A percentile compares a stretch with the other conserved stretches of the same genome.
These are phyloP conservation scores for Effrenium voratum DNA, from an alignment of 73 alveolate species.

Conservation along the genomic window DNA sequence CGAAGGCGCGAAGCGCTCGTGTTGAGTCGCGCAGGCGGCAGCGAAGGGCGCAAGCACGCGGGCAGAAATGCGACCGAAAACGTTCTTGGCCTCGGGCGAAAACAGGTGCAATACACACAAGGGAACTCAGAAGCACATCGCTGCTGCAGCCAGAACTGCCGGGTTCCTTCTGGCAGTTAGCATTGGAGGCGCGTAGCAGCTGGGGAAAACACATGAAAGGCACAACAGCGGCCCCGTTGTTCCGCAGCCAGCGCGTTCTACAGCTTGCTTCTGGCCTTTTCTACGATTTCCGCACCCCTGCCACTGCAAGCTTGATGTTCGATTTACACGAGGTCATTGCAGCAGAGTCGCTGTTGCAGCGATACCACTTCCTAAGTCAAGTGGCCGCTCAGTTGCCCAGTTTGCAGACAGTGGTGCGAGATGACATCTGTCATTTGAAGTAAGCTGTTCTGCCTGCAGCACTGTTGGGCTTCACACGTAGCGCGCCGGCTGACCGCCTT, in stretches of 20 bases:
- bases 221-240: too few relatives aligned
- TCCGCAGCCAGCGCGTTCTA: too few relatives aligned
- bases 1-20: too few relatives aligned
- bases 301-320: neutral
- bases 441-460: neutral
- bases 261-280: too few relatives aligned
- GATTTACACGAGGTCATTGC: neutral
- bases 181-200: too few relatives aligned
- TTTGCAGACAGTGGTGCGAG: neutral
- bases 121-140: neutral
- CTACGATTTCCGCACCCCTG: neutral
- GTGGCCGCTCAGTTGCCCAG: neutral
- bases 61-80: too few relatives aligned
- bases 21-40: too few relatives aligned
- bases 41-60: too few relatives aligned
- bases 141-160: neutral
- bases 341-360: too few relatives aligned
- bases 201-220: too few relatives aligned
- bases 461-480: too few relatives aligned
- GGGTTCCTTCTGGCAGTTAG: neutral
- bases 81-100: neutral
- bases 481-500: neutral
- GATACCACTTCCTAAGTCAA: too few relatives aligned
- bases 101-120: neutral
- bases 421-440: neutral